These are phyloP conservation scores for Hebeloma cylindrosporum DNA, from an alignment of 768 basidiomycete species.

Conservation along the genomic window DNA sequence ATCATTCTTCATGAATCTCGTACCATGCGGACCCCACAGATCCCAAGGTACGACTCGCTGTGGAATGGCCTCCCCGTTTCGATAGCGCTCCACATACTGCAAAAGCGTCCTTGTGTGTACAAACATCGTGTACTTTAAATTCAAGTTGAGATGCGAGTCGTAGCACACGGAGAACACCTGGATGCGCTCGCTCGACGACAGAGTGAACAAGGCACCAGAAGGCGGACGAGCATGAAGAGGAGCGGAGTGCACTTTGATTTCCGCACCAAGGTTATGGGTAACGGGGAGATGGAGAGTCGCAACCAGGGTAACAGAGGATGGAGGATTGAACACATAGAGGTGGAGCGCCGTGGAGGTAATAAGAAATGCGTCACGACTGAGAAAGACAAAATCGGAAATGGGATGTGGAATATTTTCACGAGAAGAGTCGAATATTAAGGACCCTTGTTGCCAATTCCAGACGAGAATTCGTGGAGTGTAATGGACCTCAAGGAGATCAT, in stretches of 20 bases:
- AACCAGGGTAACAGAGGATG: background rate
- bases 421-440: background rate
- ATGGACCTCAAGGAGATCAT: slow-evolving; percentile 7
- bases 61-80: slow-evolving; percentile 19
- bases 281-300: slow-evolving; percentile 7
- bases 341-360: slow-evolving; percentile 1
- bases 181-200: background rate
- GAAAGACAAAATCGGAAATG: background rate
- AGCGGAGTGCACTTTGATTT: background rate
- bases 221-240: slow-evolving; percentile 3
- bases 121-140: slow-evolving; percentile 9
- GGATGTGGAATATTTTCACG: background rate
- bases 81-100: slow-evolving; percentile 2
- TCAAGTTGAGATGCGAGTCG: background rate
- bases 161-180: slow-evolving; percentile 6
- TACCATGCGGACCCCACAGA: too few species aligned
- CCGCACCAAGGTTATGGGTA: background rate
- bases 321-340: slow-evolving; percentile 4
- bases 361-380: slow-evolving; percentile 1
- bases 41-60: too few species aligned
- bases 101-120: slow-evolving; percentile 14
- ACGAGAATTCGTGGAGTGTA: slow-evolving; percentile 5
- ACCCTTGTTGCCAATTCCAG: slow-evolving; percentile 14
- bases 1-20: too few species aligned
- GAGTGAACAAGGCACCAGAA: background rate